phyloP scores from a whole-genome alignment of 1,284 basidiomycete species.

The Naganishia albida region DNA sequence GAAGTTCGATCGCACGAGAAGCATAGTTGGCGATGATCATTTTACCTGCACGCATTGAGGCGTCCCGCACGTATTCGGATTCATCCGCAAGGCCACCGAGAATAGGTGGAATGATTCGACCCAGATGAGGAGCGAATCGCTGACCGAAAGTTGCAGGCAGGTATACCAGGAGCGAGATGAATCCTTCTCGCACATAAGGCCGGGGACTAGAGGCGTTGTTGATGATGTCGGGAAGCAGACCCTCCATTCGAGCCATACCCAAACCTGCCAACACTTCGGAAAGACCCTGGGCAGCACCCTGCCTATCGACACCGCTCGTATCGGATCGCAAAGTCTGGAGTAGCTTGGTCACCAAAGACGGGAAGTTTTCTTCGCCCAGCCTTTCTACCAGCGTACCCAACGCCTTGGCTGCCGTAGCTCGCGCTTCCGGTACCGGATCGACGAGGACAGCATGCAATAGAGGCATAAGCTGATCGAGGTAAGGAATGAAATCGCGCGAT shows the following conservation, averaged over 20 bases:
- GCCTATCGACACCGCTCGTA: constrained; percentile 91
- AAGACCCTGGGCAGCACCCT: constrained; percentile 94
- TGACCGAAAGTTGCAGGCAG: constrained; percentile 91
- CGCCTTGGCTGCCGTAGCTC: constrained; percentile 94
- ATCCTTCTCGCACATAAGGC: constrained; percentile 93
- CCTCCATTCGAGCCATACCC: constrained; percentile 95
- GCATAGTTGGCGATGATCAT: constrained; percentile 99
- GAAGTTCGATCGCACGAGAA: constrained; percentile 84
- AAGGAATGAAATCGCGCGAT: constrained; percentile 95
- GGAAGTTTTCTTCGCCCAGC: constrained; percentile 92
- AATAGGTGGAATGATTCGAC: constrained; percentile 92
- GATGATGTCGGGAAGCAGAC: constrained; percentile 90
- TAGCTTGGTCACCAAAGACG: constrained; percentile 88
- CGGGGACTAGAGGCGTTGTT: constrained; percentile 85
- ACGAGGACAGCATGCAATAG: constrained; percentile 90
- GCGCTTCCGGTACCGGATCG: constrained; percentile 93
- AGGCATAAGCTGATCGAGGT: constrained; percentile 82
- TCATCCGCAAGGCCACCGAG: constrained; percentile 88
- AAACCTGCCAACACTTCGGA: constrained; percentile 93
- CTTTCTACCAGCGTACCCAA: constrained; percentile 97
- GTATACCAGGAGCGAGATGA: constrained; percentile 96
- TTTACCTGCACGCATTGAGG: constrained; percentile 96
- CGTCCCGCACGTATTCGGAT: constrained; percentile 91
- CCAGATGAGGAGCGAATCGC: constrained; percentile 92
- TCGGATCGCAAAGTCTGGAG: constrained; percentile 89